Evolutionary conservation across 495 filamentous ascomycete genomes (phyloP), one percentile per base, ranked within the genome.

Genomic region (Aspergillus sclerotioniger): DNA sequence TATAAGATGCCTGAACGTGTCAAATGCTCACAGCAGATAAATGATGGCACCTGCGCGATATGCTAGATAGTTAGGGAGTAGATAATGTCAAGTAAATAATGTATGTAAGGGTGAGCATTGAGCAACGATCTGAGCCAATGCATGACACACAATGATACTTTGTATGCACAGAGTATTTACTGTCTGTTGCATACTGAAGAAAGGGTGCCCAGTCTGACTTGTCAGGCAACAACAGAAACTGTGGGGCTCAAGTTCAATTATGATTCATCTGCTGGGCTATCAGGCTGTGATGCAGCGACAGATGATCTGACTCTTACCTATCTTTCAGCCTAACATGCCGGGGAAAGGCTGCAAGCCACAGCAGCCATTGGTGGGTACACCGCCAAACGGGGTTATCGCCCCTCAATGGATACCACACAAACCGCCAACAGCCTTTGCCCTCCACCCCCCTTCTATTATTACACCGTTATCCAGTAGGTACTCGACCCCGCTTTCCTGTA

Each of bases 281-380:
- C 25, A 39, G 32, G 31, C 17, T 35, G 50, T 52, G 50, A 20
- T 20, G 50, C 33, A 35, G 33, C 25, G 25, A 43, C 58, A 53
- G 41, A 50, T 54, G 52, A 56, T 61, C 53, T 61, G 43, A 58
- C 54, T 54, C 45, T 57, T 58, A 58, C 44, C 55, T 51, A 57
- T 31, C 48, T 46, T 58, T 58, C 60, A 59, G 56, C 60, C 60
- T 53, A 59, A 62, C 56, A 25, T 25, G 25, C 25, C 25, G 25
- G 31, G 43, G 53, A 46, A 39, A 58, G 12, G 13, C 16, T 17
- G 45, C 19, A 55, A 62, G 31, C 31, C 19, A 33, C n/a, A 31
- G 29, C 60, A 43, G n/a, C 33, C 19, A 62, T 62, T 62, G 60
- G 60, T 50, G 60, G 33, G 25, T 25, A 44, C 25, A 48, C 53